phyloP scores from a whole-genome alignment of 2,329 filamentous ascomycete species.

The Aureobasidium sp. region DNA sequence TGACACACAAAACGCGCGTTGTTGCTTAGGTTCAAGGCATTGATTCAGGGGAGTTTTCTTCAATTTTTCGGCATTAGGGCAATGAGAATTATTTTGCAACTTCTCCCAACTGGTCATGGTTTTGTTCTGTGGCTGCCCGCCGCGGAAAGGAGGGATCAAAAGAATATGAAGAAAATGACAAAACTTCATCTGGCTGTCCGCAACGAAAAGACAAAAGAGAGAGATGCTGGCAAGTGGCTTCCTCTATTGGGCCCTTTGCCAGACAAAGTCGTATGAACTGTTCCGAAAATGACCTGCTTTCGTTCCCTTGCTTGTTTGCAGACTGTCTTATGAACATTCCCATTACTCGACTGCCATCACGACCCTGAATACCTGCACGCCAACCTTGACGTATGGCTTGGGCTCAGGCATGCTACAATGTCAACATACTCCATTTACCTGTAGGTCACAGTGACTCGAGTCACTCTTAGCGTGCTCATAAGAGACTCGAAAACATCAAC shows the following conservation, averaged over 20 bases:
- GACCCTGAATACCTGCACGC: neutral
- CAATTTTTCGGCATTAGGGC: neutral
- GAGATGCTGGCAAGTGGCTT: neutral
- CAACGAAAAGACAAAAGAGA: neutral
- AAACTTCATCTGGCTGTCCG: conserved; percentile 12
- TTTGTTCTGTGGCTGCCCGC: neutral
- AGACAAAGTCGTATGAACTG: conserved; percentile 15
- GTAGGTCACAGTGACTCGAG: neutral
- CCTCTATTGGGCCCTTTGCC: neutral
- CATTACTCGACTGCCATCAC: neutral
- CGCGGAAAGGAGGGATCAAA: neutral
- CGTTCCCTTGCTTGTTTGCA: neutral
- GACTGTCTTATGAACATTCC: neutral
- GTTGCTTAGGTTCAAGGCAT: neutral
- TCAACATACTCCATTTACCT: neutral
- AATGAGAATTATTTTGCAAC: conserved; percentile 1
- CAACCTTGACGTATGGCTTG: neutral
- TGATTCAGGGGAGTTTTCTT: conserved; percentile 3
- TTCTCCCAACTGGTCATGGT: neutral
- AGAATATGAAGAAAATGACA: conserved; percentile 10
- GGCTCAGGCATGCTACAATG: neutral
- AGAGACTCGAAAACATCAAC: neutral
- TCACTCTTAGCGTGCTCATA: neutral
- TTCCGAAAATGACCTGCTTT: conserved; percentile 7
- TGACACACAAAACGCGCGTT: neutral